Evolutionary conservation across 2,329 filamentous ascomycete genomes (phyloP), one percentile per base, ranked within the genome.

Genomic region (Monascus ruber): DNA sequence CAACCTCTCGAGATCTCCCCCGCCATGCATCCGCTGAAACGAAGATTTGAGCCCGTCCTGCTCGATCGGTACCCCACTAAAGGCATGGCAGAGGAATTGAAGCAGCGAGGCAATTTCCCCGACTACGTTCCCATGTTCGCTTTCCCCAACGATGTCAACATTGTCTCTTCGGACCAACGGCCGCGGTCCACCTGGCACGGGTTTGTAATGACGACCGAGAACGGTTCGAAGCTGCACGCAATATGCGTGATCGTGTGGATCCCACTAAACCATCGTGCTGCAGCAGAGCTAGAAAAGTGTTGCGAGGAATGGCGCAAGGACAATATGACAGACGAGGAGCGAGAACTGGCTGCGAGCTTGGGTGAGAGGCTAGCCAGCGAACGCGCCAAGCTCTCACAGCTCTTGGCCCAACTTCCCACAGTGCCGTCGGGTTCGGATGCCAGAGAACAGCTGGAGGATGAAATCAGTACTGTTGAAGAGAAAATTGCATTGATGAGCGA

Each of bases 91-190:
- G 87, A 94, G 42, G 88, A 95, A 50, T 64, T 83, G 37, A 77
- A 84, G 50, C 75, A 83, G 53, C 76, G 91, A 54, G 87, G 86
- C 39, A 81, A 76, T 41, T 96, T 98, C 56, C 91, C 91, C 1
- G 91, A 98, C 58, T 98, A 95, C 54, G 86, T 98, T 11, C 91
- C 91, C 41, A 96, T 98, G 91, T 98, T 98, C 63, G 88, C 91
- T 39, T 98, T 96, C 54, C 91, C 91, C 34, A 95, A 96, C 62
- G 91, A 98, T 60, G 91, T 98, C 51, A 87, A 87, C 47, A 91
- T 98, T 38, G 85, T 96, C 6, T 95, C 91, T 1, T 88, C 88
- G 1, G 91, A 98, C 55, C 86, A 94, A 58, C 76, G 88, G 45
- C 91, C 91, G 1, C 76, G 87, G 45, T 89, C 91, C n/a, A 95